Evolutionary conservation across 2,329 filamentous ascomycete species (phyloP), one percentile per base, ranked within the genome.

Genomic region (Aspergillus aculeatinus): DNA sequence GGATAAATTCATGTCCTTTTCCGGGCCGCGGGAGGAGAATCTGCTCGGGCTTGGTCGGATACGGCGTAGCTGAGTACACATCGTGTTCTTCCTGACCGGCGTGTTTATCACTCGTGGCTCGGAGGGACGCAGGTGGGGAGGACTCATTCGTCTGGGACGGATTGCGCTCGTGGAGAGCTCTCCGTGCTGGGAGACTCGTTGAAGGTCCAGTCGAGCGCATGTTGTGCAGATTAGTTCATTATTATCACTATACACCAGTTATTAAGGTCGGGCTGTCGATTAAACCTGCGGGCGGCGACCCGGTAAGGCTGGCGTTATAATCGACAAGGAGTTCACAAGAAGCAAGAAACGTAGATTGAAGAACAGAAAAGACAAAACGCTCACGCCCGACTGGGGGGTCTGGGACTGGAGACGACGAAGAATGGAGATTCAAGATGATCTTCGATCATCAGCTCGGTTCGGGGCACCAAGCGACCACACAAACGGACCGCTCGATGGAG

Each of bases 41-140:
- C 63, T 81, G 79, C 53, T 77, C 76, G 16, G 78, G 76, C 59
- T 79, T 81, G 12, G 79, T 80, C n/a, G 79, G 79, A 64, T 77
- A 81, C 16, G 79, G 79, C 16, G 74, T 78, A 42, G 74, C 66
- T 11, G 74, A 70, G 65, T 79, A 80, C 54, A 80, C 68, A 63
- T 77, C 69, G 50, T 66, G 66, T 52, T 76, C 73, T 55, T 76
- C 73, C 60, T 73, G 64, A 14, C 65, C 65, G 2, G 59, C 54
- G 25, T 68, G 35, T 42, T 59, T 65, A 27, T 76, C 72, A 60
- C 69, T 72, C 29, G 75, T 68, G 53, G 76, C 64, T 44, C 77
- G 77, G 47, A 76, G 63, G 11, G 76, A 76, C n/a, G 71, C 65
- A n/a, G 71, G 62, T 5, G 71, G 71, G 9, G 75, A 73, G 57